A percentile compares a stretch with the other conserved stretches of the same genome.
Evolutionary conservation across 1,284 basidiomycete genomes (phyloP).

Genomic region (Tylopilus orsonianus): DNA sequence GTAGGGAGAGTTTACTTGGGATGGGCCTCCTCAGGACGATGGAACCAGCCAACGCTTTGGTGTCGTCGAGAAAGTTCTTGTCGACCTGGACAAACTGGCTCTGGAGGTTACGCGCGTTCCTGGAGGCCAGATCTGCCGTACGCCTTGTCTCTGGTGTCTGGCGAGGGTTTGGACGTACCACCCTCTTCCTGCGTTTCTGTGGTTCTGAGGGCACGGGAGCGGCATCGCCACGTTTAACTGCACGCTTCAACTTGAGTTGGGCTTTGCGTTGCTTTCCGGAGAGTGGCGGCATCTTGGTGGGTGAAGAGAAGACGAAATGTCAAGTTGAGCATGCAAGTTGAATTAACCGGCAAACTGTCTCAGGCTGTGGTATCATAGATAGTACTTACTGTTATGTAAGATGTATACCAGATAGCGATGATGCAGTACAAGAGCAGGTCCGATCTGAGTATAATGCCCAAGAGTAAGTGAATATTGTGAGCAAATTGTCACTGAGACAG

Average conservation of each 20-base stretch:
- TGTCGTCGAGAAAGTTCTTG: slow-evolving; percentile 60
- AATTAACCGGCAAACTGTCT: too few species aligned
- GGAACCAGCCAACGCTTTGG: slow-evolving; percentile 56
- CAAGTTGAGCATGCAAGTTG: too few species aligned
- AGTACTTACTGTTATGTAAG: too few species aligned
- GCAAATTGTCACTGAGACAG: too few species aligned
- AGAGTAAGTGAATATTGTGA: too few species aligned
- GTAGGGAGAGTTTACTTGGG: slow-evolving; percentile 42
- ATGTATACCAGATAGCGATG: too few species aligned
- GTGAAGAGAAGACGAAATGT: too few species aligned
- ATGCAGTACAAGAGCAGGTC: too few species aligned
- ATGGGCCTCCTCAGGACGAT: slow-evolving; percentile 63
- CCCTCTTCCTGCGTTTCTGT: slow-evolving; percentile 19
- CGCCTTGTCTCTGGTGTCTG: slow-evolving; percentile 6
- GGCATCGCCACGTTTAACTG: slow-evolving; percentile 76
- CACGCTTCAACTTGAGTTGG: slow-evolving; percentile 73
- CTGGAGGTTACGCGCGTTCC: slow-evolving; percentile 52
- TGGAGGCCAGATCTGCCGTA: slow-evolving; percentile 9
- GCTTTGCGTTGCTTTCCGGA: slow-evolving; percentile 73
- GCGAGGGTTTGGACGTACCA: not conserved
- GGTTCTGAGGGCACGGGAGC: slow-evolving; percentile 38
- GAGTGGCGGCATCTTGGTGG: slow-evolving; percentile 51
- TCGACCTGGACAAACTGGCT: slow-evolving; percentile 73
- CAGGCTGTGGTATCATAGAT: too few species aligned
- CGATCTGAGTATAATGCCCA: too few species aligned